These are phyloP conservation scores for Penicillium sp. DNA, from an alignment of 2,329 filamentous ascomycete species.

Conservation along the genomic window DNA sequence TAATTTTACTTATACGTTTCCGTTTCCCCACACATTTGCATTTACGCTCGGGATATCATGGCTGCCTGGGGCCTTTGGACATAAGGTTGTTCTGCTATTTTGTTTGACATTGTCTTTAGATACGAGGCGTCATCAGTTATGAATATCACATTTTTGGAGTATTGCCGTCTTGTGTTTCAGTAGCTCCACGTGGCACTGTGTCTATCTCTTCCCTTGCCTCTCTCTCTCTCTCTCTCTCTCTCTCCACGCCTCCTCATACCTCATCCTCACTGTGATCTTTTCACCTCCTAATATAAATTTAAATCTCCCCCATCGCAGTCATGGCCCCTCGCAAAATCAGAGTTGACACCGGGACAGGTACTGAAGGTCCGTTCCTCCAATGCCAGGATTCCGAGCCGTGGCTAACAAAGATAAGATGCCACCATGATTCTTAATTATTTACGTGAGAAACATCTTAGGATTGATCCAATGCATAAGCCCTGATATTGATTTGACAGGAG, in stretches of 20 bases:
- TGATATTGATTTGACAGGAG: conserved; percentile 32
- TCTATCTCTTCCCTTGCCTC: neutral
- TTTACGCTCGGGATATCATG: conserved; percentile 20
- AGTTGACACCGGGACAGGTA: conserved; percentile 27
- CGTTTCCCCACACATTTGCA: conserved; percentile 16
- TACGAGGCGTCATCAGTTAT: conserved; percentile 12
- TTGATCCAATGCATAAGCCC: neutral
- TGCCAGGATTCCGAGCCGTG: neutral
- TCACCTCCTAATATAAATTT: too few species aligned
- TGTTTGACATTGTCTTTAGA: conserved; percentile 16
- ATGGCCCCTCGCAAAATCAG: conserved; percentile 46
- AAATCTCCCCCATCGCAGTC: neutral
- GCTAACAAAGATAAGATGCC: conserved; percentile 25
- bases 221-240: neutral
- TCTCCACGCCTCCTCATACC: neutral
- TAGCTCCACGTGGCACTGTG: neutral
- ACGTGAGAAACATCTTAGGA: conserved; percentile 36
- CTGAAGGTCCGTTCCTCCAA: conserved; percentile 30
- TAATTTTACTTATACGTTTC: conserved; percentile 4
- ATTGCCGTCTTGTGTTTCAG: neutral
- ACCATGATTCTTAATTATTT: conserved; percentile 53
- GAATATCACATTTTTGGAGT: conserved; percentile 1
- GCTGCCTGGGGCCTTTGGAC: conserved; percentile 18
- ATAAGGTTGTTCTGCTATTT: conserved; percentile 20
- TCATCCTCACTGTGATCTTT: neutral